Evolutionary conservation across 371 early-diverging fungal genomes (phyloP).

Genomic region (Haplosporangium sp.): DNA sequence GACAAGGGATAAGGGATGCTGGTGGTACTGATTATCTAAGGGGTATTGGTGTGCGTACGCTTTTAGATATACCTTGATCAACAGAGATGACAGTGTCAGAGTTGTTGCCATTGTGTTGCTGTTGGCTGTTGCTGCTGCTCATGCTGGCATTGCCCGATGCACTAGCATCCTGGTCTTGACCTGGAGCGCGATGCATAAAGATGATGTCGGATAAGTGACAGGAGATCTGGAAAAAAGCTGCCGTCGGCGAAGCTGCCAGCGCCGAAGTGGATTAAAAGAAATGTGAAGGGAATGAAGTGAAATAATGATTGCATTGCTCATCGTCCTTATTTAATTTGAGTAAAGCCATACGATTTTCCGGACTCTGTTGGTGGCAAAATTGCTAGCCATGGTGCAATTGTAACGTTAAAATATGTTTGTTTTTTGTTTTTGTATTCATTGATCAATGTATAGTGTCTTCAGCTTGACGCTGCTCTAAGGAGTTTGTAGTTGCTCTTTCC

Average conservation of each 20-base stretch:
- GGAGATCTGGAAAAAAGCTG: background rate
- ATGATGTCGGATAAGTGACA: background rate
- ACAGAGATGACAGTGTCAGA: slow-evolving; percentile 32
- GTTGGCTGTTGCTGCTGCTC: background rate
- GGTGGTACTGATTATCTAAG: background rate
- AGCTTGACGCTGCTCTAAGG: slow-evolving; percentile 14
- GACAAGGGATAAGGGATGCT: background rate
- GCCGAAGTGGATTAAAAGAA: too few species aligned
- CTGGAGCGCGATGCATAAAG: background rate
- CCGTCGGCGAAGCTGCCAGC: too few species aligned
- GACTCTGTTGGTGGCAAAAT: too few species aligned
- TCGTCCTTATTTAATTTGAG: too few species aligned
- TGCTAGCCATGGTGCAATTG: too few species aligned
- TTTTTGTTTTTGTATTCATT: too few species aligned
- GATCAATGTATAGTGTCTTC: background rate
- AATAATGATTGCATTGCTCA: too few species aligned
- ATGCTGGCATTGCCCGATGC: background rate
- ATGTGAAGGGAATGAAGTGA: too few species aligned
- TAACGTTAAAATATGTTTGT: too few species aligned
- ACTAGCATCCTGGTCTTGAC: background rate
- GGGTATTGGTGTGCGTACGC: background rate
- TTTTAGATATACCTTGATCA: slow-evolving; percentile 10
- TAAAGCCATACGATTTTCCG: too few species aligned
- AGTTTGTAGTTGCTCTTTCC: slow-evolving; percentile 75
- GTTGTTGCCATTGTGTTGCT: slow-evolving; percentile 5